Base-by-base conservation (phyloP, 306 rosid genomes). In the Prinsepia uniflora region DNA sequence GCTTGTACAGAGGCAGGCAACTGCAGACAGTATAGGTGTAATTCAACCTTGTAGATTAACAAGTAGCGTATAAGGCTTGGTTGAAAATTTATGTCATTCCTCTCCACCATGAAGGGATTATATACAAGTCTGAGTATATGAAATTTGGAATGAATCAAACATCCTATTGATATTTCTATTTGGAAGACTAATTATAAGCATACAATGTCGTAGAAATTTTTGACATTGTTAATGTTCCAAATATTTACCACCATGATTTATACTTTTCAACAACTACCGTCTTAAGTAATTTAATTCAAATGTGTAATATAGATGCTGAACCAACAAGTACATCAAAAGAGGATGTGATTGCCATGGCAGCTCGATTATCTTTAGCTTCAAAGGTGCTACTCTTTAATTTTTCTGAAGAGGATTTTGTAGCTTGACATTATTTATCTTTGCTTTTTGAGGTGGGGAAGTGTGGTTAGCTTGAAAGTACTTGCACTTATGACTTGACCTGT, bases 361-460 rank as follows among this genome's bases (percentile, higher is more conserved):
- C 94, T 65, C 86, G 96, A 65, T 62, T 93, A 78, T 93, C 98
- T 34, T 78, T 93, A 69, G 72, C 87, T 80, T 90, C 98, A 66
- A 90, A 90, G 98, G 98, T 93, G 76, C 71, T 67, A 71, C 56
- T 66, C 72, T 41, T 45, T 22, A 20, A 34, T 14, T 20, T 45
- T 24, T 79, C 22, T n/a, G 13, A 44, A 44, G 64, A 24, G 42
- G 44, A 46, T 42, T 50, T 55, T 10, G 5, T 45, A 48, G 71
- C 36, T 64, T 74, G 18, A 10, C 18, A 7, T 18, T 30, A 30
- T 30, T 3, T 3, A 1, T 30, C 36, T 0, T 46, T 5, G 48
- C 53, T 19, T 70, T 12, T 57, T 43, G n/a, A 56, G 10, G 50
- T 13, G 74, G 70, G 24, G 44, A 45, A 36, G 73, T 49, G 63